Evolutionary conservation across 2,329 filamentous ascomycete genomes (phyloP).

Genomic region (Penicillium concentricum): DNA sequence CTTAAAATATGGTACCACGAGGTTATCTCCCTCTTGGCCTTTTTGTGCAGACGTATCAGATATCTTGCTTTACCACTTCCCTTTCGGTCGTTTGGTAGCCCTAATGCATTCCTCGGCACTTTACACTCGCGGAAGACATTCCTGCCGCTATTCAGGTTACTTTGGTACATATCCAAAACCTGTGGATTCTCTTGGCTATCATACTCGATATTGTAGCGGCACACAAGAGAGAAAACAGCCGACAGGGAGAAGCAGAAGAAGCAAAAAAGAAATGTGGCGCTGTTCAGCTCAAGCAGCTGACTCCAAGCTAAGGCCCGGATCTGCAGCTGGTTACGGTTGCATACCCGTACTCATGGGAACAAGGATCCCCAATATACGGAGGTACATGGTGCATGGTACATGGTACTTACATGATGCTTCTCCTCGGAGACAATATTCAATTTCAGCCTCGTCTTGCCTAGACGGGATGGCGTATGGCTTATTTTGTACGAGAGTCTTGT

Average conservation of each 20-base stretch:
- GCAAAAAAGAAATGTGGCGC: not conserved
- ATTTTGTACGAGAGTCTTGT: not conserved
- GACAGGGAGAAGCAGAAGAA: not conserved
- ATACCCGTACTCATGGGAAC: not conserved
- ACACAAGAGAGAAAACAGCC: not conserved
- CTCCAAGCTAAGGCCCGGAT: not conserved
- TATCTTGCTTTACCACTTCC: not conserved
- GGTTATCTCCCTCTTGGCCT: not conserved
- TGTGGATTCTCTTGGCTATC: not conserved
- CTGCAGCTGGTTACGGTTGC: not conserved
- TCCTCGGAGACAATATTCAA: not conserved
- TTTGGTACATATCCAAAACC: not conserved
- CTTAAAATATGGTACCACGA: not conserved
- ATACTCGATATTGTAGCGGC: not conserved
- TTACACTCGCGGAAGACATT: not conserved
- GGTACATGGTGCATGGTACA: not conserved
- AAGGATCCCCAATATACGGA: not conserved
- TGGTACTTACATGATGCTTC: too few species aligned
- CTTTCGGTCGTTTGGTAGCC: not conserved
- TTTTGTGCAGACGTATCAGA: not conserved
- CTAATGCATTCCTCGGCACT: not conserved
- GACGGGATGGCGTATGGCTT: not conserved
- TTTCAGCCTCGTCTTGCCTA: conserved; percentile 4
- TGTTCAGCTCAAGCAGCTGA: not conserved
- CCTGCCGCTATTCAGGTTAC: not conserved